These are phyloP conservation scores for Glycine soja DNA, from an alignment of 306 rosid species.

Conservation along the genomic window DNA sequence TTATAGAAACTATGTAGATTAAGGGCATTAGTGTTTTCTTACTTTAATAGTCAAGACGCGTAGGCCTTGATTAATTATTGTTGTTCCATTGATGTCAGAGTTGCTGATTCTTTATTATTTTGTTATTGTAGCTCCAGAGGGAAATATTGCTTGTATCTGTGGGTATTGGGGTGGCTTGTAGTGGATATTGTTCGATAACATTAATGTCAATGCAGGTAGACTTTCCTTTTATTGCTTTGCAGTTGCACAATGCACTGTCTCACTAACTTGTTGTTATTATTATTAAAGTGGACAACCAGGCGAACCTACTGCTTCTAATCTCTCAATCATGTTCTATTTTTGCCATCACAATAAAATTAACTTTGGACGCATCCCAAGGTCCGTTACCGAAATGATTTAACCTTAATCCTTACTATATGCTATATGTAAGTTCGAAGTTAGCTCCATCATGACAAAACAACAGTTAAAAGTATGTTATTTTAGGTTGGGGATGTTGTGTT, in stretches of 20 bases:
- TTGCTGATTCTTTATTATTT: slow-evolving; percentile 34
- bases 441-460: neutral
- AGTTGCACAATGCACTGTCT: neutral
- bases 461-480: slow-evolving; percentile 2
- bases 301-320: slow-evolving; percentile 1
- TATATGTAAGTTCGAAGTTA: neutral
- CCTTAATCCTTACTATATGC: neutral
- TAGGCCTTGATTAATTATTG: slow-evolving; percentile 17
- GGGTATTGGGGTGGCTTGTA: slow-evolving; percentile 78
- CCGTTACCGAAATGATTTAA: neutral
- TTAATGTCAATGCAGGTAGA: slow-evolving; percentile 75
- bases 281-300: neutral
- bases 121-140: slow-evolving; percentile 75
- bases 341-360: neutral
- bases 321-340: slow-evolving; percentile 17
- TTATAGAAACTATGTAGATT: slow-evolving; percentile 57
- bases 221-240: slow-evolving; percentile 4
- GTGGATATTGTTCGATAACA: slow-evolving; percentile 73
- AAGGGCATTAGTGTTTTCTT: slow-evolving; percentile 11
- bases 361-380: slow-evolving; percentile 15
- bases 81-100: slow-evolving; percentile 6
- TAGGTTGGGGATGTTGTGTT: neutral
- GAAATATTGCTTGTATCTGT: slow-evolving; percentile 73
- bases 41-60: neutral
- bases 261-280: slow-evolving; percentile 6